These are phyloP conservation scores for Dioscorea cayenensis DNA, from an alignment of 116 monocot genomes.

Conservation along the genomic window DNA sequence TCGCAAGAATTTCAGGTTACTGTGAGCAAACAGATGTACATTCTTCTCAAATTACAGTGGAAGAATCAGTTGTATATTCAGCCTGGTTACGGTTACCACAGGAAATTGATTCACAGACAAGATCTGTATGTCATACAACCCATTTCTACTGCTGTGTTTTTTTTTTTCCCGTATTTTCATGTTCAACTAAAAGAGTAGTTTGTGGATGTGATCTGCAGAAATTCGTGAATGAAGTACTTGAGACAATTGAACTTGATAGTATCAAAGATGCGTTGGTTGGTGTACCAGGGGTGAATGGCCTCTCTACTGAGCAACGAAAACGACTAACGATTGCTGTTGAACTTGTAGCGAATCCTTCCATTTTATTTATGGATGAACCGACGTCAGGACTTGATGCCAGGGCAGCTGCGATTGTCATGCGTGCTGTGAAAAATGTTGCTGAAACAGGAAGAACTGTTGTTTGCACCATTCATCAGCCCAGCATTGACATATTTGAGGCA, in stretches of 20 bases:
- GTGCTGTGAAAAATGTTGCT: background rate
- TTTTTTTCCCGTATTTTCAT: background rate
- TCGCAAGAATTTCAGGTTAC: conserved; percentile 84
- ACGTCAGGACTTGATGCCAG: background rate
- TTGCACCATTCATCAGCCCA: background rate
- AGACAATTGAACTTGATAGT: background rate
- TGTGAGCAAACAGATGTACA: conserved; percentile 84
- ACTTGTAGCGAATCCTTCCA: background rate
- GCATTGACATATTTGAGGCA: background rate
- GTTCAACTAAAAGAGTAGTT: background rate
- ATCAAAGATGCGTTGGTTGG: background rate
- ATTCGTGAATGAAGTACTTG: background rate
- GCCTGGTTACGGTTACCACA: conserved; percentile 69
- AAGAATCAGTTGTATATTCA: conserved; percentile 76
- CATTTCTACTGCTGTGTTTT: no score
- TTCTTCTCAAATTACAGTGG: conserved; percentile 86
- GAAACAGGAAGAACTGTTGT: background rate
- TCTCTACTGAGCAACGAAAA: background rate
- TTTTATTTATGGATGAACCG: background rate
- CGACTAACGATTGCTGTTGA: background rate
- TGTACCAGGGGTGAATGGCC: background rate
- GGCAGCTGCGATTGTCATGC: background rate
- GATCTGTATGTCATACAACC: conserved; percentile 38
- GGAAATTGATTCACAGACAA: conserved; percentile 49
- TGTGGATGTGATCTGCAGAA: background rate